Evolutionary conservation across 2,329 filamentous ascomycete species (phyloP), one percentile per base, ranked within the genome.

Genomic region (Fusarium pseudocircinatum): DNA sequence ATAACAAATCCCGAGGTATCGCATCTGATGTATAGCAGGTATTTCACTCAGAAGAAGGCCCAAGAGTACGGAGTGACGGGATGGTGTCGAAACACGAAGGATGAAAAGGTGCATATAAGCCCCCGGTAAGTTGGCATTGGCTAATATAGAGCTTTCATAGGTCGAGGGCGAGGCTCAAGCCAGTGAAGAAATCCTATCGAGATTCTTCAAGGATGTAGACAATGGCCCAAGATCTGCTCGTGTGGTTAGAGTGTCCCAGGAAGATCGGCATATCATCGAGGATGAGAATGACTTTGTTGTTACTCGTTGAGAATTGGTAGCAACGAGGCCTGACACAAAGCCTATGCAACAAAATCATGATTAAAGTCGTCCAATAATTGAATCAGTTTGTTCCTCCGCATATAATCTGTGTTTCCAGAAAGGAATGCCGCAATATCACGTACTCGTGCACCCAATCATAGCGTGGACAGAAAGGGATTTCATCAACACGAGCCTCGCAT

Each of bases 101-200:
- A 88, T 66, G 86, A 87, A 71, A 90, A 89, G 82, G 89, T 87
- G 73, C 46, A 75, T 57, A 42, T 20, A 32, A 44, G 16, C 30
- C 36, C 26, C 36, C 4, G 4, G 7, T 15, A 40, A 42, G 16
- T 22, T 52, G 42, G 20, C 22, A 20, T 36, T 22, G 6, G 47
- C 49, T 72, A 34, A 72, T 43, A n/a, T 40, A 40, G 34, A 28
- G 16, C 20, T 22, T 16, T 59, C 82, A 77, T 52, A 97, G 94
- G 95, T 98, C 52, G 90, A 94, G 79, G 96, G 96, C 32, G 95
- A 98, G 83, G 95, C 92, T 10, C 96, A 98, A 80, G 95, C 94
- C 36, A 86, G 88, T 4, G 86, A 91, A 3, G 87, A 90, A 2
- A 83, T 87, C 6, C 81, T 98, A 32, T 83, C 90, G 59, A 88